These are phyloP conservation scores for Aspergillus neoniger DNA, from an alignment of 2,329 filamentous ascomycete species.

Conservation along the genomic window DNA sequence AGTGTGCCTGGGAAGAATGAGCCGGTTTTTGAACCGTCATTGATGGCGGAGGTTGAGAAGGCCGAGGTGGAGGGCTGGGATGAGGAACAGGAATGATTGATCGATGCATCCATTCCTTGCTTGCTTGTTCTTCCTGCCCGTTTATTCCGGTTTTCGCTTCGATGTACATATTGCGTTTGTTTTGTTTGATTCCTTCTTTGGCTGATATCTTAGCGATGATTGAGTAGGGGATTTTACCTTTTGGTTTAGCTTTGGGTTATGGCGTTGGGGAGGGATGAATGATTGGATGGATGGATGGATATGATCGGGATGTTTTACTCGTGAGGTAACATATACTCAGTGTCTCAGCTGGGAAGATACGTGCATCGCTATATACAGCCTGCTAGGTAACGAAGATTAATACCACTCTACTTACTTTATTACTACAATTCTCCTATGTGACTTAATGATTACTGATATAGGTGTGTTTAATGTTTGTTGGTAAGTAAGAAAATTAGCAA, in stretches of 20 bases:
- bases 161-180: slow-evolving; percentile 6
- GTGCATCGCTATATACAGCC: neutral
- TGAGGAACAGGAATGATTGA: slow-evolving; percentile 67
- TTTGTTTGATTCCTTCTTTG: neutral
- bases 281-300: neutral
- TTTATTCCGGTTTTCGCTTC: slow-evolving; percentile 13
- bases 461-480: no score
- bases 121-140: neutral
- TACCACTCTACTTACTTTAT: neutral
- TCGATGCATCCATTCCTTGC: neutral
- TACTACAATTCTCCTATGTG: no score
- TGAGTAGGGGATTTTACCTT: neutral
- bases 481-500: no score
- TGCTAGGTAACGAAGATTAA: neutral
- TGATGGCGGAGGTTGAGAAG: slow-evolving; percentile 74
- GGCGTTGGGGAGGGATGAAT: neutral
- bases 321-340: neutral
- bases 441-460: no score
- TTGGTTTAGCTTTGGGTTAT: no score
- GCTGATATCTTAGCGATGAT: slow-evolving; percentile 3
- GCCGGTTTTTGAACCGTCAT: slow-evolving; percentile 71
- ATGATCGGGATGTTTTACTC: neutral
- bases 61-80: slow-evolving; percentile 79
- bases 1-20: slow-evolving; percentile 69
- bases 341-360: neutral